A percentile compares a stretch with the other conserved stretches of the same genome.
Conservation (phyloP, 2,329 filamentous ascomycete species). For the Aspergillus luchuensis region DNA sequence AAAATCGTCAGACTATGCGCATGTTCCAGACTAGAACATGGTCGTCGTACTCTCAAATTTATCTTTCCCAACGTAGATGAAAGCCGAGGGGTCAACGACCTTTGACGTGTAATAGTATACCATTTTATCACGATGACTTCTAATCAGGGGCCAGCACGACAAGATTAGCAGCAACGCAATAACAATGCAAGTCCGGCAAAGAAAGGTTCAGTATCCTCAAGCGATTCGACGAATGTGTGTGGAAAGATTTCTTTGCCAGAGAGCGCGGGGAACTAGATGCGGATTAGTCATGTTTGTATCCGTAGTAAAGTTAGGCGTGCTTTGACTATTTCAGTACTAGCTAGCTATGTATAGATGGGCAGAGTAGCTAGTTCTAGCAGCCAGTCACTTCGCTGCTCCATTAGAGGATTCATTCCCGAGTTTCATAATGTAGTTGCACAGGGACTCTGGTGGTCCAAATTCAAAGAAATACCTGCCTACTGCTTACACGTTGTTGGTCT, state of each 20-base stretch:
- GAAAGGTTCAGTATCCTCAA: not conserved
- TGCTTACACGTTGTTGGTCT: too few species aligned
- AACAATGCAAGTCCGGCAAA: not conserved
- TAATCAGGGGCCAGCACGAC: not conserved
- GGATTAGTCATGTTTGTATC: not conserved
- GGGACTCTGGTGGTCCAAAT: too few species aligned
- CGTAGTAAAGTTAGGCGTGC: not conserved
- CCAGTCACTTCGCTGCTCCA: too few species aligned
- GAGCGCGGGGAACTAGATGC: not conserved
- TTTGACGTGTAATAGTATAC: constrained; percentile 95
- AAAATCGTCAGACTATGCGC: constrained; percentile 18
- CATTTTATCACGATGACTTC: constrained; percentile 51
- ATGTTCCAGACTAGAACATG: constrained; percentile 9
- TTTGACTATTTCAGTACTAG: not conserved
- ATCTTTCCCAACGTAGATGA: constrained; percentile 96
- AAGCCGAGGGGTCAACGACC: constrained; percentile 76
- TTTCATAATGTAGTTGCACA: too few species aligned
- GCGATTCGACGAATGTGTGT: not conserved
- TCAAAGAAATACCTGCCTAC: too few species aligned
- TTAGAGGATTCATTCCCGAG: too few species aligned
- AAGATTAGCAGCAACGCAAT: not conserved
- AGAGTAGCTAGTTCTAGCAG: not conserved
- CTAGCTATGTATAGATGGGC: not conserved
- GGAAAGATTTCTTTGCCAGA: not conserved
- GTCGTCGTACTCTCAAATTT: constrained; percentile 86